A percentile compares a stretch with the other conserved stretches of the same genome.
Evolutionary conservation across 164 flowering plant species (phyloP).

Genomic region (Aristolochia contorta): DNA sequence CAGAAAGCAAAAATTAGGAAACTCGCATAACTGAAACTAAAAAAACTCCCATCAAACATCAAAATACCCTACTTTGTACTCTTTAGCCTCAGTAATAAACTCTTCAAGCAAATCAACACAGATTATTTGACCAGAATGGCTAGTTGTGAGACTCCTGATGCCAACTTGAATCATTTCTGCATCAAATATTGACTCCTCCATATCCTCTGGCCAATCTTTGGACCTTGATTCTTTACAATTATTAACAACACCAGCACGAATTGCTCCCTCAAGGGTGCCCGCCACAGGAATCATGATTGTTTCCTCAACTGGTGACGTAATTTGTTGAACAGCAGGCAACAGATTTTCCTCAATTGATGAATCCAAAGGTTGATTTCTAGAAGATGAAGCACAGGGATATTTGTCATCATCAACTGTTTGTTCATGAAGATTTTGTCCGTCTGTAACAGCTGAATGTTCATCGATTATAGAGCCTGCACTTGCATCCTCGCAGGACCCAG

Average conservation of each 20-base stretch:
- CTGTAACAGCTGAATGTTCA: conserved; percentile 3
- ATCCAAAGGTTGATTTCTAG: background rate
- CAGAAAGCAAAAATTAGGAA: background rate
- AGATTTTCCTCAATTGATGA: background rate
- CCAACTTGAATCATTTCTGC: conserved; percentile 20
- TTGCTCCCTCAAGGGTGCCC: conserved; percentile 4
- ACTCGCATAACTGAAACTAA: background rate
- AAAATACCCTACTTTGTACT: conserved; percentile 52
- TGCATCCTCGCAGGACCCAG: conserved; percentile 4
- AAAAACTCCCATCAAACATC: background rate
- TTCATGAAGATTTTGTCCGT: background rate
- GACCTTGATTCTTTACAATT: conserved; percentile 12
- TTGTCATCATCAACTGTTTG: conserved; percentile 7
- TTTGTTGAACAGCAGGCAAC: background rate
- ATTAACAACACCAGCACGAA: background rate
- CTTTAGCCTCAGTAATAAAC: conserved; percentile 58
- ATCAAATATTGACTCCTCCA: conserved; percentile 12
- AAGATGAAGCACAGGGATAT: background rate
- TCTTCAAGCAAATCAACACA: conserved; percentile 57
- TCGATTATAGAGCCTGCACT: conserved; percentile 1
- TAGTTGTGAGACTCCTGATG: conserved; percentile 17
- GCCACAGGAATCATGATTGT: conserved; percentile 9
- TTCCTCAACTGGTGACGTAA: conserved; percentile 8
- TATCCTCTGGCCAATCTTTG: conserved; percentile 10
- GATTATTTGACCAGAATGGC: conserved; percentile 32